Conservation (phyloP, 208 protist species). For the Crithidia mellificae region DNA sequence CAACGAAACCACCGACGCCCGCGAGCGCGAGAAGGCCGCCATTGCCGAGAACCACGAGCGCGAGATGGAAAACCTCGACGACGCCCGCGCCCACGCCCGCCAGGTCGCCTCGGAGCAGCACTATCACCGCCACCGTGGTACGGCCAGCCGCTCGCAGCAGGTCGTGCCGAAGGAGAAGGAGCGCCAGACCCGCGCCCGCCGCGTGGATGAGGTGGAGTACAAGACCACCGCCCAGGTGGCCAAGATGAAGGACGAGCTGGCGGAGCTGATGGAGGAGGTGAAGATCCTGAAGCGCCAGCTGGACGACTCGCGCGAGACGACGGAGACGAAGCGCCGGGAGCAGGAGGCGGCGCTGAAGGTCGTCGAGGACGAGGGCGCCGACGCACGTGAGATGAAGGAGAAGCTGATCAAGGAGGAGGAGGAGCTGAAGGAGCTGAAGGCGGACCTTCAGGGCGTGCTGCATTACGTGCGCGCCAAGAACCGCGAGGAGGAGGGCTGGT, state of each 20-base stretch:
- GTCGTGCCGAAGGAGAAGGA: constrained; percentile 44
- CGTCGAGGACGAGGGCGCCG: constrained; percentile 54
- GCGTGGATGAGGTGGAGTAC: constrained; percentile 54
- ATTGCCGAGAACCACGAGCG: constrained; percentile 55
- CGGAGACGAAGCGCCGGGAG: constrained; percentile 40
- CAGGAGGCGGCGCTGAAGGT: constrained; percentile 53
- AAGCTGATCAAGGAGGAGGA: constrained; percentile 63
- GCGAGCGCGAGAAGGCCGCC: constrained; percentile 61
- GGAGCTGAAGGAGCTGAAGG: constrained; percentile 69
- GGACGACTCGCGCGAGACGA: constrained; percentile 48
- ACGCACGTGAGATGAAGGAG: constrained; percentile 62
- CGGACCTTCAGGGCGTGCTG: constrained; percentile 77
- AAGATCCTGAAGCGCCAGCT: constrained; percentile 65
- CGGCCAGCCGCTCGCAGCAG: constrained; percentile 37
- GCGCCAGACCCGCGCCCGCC: constrained; percentile 39
- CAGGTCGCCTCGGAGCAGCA: constrained; percentile 70
- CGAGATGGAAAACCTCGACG: constrained; percentile 69
- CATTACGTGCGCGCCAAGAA: constrained; percentile 79
- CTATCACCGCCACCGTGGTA: constrained; percentile 77
- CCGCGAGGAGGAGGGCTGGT: constrained; percentile 60
- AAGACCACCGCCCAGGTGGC: constrained; percentile 48
- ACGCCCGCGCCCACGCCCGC: constrained; percentile 45
- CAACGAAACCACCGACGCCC: constrained; percentile 71
- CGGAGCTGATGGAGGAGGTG: constrained; percentile 72
- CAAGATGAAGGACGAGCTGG: constrained; percentile 49